Conservation (phyloP, 441 rosid species). For the Raphanus hybrid region DNA sequence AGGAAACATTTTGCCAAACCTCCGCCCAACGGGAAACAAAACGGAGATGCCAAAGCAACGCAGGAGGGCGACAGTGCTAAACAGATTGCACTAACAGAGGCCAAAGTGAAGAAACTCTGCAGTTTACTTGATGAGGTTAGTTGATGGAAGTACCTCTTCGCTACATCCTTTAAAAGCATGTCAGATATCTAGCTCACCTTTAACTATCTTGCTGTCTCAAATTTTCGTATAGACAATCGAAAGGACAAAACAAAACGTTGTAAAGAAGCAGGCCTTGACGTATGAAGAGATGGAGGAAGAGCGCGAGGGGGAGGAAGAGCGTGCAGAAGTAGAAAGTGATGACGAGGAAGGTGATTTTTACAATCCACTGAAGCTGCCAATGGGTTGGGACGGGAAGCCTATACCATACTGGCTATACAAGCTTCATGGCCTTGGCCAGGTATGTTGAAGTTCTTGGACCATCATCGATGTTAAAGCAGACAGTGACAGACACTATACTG, state of each 20-base stretch:
- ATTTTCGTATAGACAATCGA: slow-evolving; percentile 63
- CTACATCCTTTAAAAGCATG: neutral
- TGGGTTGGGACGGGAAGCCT: slow-evolving; percentile 99
- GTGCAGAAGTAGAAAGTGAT: slow-evolving; percentile 93
- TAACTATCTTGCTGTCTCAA: slow-evolving; percentile 18
- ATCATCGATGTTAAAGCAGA: neutral
- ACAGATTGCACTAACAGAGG: slow-evolving; percentile 80
- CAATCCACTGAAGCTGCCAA: slow-evolving; percentile 94
- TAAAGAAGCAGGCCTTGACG: slow-evolving; percentile 94
- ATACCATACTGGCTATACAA: slow-evolving; percentile 99
- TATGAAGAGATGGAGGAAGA: slow-evolving; percentile 99
- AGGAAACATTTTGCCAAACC: slow-evolving; percentile 91
- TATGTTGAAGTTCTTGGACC: slow-evolving; percentile 33
- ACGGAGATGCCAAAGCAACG: slow-evolving; percentile 53
- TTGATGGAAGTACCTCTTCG: slow-evolving; percentile 10
- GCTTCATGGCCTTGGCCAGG: slow-evolving; percentile 99
- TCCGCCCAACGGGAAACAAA: slow-evolving; percentile 53
- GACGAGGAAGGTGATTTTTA: slow-evolving; percentile 95
- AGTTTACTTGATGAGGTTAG: slow-evolving; percentile 80
- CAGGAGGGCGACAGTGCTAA: slow-evolving; percentile 57
- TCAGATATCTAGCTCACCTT: neutral
- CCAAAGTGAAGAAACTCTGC: slow-evolving; percentile 75
- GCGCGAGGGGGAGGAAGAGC: slow-evolving; percentile 95
- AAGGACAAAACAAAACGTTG: slow-evolving; percentile 81
- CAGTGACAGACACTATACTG: neutral